These are phyloP conservation scores for Magnolia kwangsiensis DNA, from an alignment of 164 flowering plant genomes.

Conservation along the genomic window DNA sequence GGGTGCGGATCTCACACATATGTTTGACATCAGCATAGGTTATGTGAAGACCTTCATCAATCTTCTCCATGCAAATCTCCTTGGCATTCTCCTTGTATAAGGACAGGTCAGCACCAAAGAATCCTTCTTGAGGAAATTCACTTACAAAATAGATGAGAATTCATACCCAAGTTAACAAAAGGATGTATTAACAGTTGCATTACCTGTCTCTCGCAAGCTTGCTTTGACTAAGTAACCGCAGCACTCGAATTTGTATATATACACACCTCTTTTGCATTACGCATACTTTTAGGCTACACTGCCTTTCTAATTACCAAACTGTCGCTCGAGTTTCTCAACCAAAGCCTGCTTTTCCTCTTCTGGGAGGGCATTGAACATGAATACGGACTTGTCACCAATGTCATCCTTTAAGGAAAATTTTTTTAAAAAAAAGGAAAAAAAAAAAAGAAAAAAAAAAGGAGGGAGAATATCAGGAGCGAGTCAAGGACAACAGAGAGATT, in stretches of 20 bases:
- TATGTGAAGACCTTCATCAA: too few species aligned
- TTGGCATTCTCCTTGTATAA: too few species aligned
- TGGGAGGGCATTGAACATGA: conserved; percentile 70
- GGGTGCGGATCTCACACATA: too few species aligned
- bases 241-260: conserved; percentile 2
- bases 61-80: too few species aligned
- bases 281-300: not conserved
- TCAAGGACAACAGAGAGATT: not conserved
- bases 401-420: conserved; percentile 55
- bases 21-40: too few species aligned
- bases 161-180: not conserved
- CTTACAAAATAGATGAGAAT: not conserved
- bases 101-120: too few species aligned
- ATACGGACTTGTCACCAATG: conserved; percentile 86
- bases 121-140: too few species aligned
- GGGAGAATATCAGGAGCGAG: not conserved
- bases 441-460: not conserved
- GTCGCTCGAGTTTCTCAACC: conserved; percentile 56
- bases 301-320: not conserved
- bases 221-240: not conserved
- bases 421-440: not conserved
- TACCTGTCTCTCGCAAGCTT: not conserved
- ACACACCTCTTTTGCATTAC: not conserved
- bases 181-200: not conserved
- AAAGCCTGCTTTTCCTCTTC: conserved; percentile 67